Base-by-base conservation (phyloP, 345 rosid species). In the Conringia planisiliqua region DNA sequence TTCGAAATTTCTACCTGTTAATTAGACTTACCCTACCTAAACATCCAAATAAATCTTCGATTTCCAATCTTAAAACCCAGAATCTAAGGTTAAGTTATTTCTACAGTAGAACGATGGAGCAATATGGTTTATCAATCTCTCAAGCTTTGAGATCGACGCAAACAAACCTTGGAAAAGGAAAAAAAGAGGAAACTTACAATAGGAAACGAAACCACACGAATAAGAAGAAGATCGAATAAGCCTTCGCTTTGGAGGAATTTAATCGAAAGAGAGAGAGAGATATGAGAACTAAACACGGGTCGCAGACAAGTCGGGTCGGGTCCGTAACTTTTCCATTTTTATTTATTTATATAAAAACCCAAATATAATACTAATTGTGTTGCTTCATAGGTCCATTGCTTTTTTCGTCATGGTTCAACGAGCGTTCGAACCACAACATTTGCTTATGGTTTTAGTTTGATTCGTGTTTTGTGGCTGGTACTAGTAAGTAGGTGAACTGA, bases 161-260 rank as follows among this genome's bases (percentile, higher is more conserved):
- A 7, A 27, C 12, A 33, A 33, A 6, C 9, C 38, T 56, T 56
- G 3, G 36, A 56, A 18, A 50, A 43, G 10, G 38, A 7, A 18
- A 5, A 8, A 0, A 56, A 22, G 55, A n/a, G 3, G 9, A 70
- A 11, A 35, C 75, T 61, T 71, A 71, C 75, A 61, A 12, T 60
- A 24, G 16, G 50, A 71, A 35, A 47, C 58, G 36, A 57, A 22
- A n/a, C 65, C 32, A 29, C 14, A 43, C 20, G 30, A 43, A 70
- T 22, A 22, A 22, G 10, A 57, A 36, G 35, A 32, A 20, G 29
- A 16, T 17, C 3, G 47, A 71, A 60, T 48, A 18, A 30, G 47
- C 56, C 56, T 30, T 52, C 3, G 32, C 20, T 17, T 67, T 67
- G 16, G 0, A 30, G n/a, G 9, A 11, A 11, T 8, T 14, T 29